Percentiles rank a stretch among this genome's conserved stretches.
Conservation (phyloP, 2,329 filamentous ascomycete species). For the Cordyceps tenuipes region DNA sequence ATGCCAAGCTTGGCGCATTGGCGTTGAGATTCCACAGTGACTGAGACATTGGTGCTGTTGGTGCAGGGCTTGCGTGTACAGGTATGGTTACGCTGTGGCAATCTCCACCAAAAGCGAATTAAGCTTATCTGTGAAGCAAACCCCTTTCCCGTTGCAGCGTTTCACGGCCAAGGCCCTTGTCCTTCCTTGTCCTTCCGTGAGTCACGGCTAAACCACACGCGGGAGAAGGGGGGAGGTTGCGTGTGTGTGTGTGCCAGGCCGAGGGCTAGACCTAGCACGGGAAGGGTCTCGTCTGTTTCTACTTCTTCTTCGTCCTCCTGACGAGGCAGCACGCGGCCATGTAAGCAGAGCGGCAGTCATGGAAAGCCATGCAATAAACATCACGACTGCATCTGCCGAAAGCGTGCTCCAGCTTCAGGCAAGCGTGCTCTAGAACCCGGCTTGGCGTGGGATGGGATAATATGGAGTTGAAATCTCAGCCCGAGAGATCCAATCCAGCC, state of each 20-base stretch:
- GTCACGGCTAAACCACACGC: neutral
- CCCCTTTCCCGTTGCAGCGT: neutral
- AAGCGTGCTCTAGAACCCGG: no score
- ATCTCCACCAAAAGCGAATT: neutral
- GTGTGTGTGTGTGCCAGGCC: neutral
- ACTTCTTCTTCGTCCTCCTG: no score
- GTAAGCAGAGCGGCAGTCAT: no score
- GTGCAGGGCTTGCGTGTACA: neutral
- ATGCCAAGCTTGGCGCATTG: neutral
- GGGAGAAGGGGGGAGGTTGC: no score
- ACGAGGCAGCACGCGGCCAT: no score
- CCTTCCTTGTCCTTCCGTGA: neutral
- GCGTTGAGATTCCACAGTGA: neutral
- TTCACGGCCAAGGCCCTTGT: neutral
- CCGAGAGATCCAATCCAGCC: no score
- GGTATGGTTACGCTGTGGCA: neutral
- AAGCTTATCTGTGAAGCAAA: neutral
- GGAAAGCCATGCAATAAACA: no score
- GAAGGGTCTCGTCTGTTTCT: no score
- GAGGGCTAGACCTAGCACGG: neutral
- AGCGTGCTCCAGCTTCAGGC: no score
- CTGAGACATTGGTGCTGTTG: slow-evolving; percentile 8
- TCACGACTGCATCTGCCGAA: no score
- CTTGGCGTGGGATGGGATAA: no score
- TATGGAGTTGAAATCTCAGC: no score